These are phyloP conservation scores for Excoecaria cochinchinensis DNA, from an alignment of 345 rosid species.

Conservation along the genomic window DNA sequence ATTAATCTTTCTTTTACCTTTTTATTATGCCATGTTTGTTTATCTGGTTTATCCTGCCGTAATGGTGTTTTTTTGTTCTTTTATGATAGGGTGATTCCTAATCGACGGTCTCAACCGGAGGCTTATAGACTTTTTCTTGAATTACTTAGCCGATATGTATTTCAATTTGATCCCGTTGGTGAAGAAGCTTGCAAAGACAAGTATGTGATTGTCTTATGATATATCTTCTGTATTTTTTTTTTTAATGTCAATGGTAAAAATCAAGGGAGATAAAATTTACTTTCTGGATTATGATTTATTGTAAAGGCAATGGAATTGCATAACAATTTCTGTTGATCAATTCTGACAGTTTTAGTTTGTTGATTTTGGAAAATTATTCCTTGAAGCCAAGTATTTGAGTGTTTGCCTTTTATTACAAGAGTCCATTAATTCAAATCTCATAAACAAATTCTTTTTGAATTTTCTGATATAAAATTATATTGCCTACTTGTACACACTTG, in stretches of 20 bases:
- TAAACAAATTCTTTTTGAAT: not conserved
- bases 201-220: slow-evolving; percentile 22
- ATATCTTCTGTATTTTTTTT: no score
- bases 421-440: not conserved
- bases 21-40: not conserved
- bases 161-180: slow-evolving; percentile 27
- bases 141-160: slow-evolving; percentile 41
- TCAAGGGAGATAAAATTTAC: no score
- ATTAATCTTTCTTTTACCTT: no score
- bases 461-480: not conserved
- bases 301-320: not conserved
- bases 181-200: slow-evolving; percentile 30
- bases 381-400: not conserved
- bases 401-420: not conserved
- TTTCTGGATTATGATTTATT: not conserved
- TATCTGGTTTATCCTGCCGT: not conserved
- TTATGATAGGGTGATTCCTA: slow-evolving; percentile 42
- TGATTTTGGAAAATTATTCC: not conserved
- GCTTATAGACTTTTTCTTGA: slow-evolving; percentile 55
- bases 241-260: no score
- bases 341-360: not conserved
- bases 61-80: not conserved
- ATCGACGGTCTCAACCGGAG: slow-evolving; percentile 51
- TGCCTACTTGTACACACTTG: not conserved
- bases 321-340: not conserved